Evolutionary conservation across 352 stramenopile species (phyloP), one percentile per base, ranked within the genome.

Genomic region (Globisporangium megalacanthum): DNA sequence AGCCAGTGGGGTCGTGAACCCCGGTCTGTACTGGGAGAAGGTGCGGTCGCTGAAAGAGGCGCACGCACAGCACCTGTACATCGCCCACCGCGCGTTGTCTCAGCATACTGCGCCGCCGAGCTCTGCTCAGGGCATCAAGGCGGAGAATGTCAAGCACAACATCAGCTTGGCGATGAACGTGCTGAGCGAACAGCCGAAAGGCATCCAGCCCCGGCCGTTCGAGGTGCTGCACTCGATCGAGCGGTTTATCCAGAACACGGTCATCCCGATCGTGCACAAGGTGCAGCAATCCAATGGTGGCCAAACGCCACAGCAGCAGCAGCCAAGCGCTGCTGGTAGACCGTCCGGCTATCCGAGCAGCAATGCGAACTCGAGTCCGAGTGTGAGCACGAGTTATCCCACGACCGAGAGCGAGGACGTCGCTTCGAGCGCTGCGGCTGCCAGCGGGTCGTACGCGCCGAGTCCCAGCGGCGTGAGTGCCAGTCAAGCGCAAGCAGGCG

Each of bases 151-250:
- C 60, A 89, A 89, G 66, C 71, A 87, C 52, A 94, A 92, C 60
- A 92, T 94, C 65, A 64, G 35, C 7, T 61, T 91, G 52, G 81
- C 87, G 14, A 74, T 90, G 52, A 72, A 73, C 33, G 77, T 95
- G 14, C 46, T 95, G 45, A 73, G 77, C 14, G 77, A 88, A 54
- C 14, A 48, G 9, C 64, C 65, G 14, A 76, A 66, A n/a, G 68
- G 60, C 41, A 48, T 73, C 2, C 78, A 88, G 51, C 77, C 79
- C 14, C 69, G 81, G 10, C 77, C 84, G 10, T 65, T 88, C 20
- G 74, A 91, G 35, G 75, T 92, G 36, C 60, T 95, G 9, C 70
- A 72, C 20, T 88, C 85, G 10, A 93, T 95, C 36, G 85, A 95
- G 54, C 70, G 70, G 19, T 95, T 95, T 35, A 88, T 95, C 41